Evolutionary conservation across 1,284 basidiomycete genomes (phyloP), one percentile per base, ranked within the genome.

Genomic region (Irpex sp.): DNA sequence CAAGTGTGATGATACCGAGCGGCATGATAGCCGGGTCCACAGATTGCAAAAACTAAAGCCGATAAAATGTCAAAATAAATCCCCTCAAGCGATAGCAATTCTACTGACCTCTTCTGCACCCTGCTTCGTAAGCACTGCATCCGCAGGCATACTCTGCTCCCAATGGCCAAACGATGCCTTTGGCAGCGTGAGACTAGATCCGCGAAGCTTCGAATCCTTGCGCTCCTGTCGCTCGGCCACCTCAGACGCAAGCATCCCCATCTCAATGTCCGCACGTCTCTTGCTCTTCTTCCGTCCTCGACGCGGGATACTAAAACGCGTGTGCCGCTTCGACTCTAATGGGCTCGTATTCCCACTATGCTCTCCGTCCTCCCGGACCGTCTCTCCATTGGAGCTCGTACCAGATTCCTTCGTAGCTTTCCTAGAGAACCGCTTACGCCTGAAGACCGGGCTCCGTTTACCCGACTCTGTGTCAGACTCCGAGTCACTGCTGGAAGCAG

Each of bases 1-100:
- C 94, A 2, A 96, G 81, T 1, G 94, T 96, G 66, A 96, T 96
- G 71, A 96, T 94, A 62, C 94, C 94, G 23, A 96, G 78, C 1
- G 93, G 93, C 79, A 85, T 87, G 36, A 90, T 80, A 35, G 86
- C 83, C 0, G 82, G 87, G 71, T 88, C 90, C 55, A 91, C 82
- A 57, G 81, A 82, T 76, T 89, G 86, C 69, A 93, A 76, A 74
- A 93, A 91, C 82, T 89, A 68, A 51, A 18, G 14, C 16, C 1
- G 2, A 49, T 56, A 57, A 18, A 35, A 4, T 4, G 12, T 42
- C 18, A 28, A 23, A 4, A n/a, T 33, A 57, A 57, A 9, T 35
- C 33, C 8, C 7, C 19, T 35, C 48, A 18, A 56, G 23, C 35
- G 18, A 3, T 33, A 55, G 1, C 2, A 16, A 37, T 37, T n/a